Percentiles rank a stretch among this genome's conserved stretches.
Evolutionary conservation across 1,284 basidiomycete genomes (phyloP).

Genomic region (Cryptococcus deneoformans): DNA sequence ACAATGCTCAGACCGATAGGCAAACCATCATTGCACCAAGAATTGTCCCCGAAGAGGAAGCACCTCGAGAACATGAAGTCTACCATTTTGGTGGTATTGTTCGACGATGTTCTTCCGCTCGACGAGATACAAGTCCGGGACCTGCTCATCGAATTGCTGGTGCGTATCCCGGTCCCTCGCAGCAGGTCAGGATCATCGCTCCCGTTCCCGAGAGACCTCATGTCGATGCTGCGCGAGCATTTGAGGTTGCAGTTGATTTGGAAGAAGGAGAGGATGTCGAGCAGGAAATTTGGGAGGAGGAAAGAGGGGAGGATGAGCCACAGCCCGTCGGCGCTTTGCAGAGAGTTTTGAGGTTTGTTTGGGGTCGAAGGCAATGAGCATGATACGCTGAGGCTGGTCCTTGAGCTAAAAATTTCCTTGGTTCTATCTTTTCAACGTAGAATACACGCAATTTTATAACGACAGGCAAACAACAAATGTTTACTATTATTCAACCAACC

Average conservation of each 20-base stretch:
- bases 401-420: no score
- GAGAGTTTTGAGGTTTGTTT: slow-evolving; percentile 12
- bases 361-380: slow-evolving; percentile 1
- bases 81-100: neutral
- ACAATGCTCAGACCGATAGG: slow-evolving; percentile 36
- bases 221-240: slow-evolving; percentile 11
- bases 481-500: no score
- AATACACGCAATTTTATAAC: no score
- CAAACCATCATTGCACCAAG: slow-evolving; percentile 24
- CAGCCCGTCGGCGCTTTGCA: slow-evolving; percentile 11
- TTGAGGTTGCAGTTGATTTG: slow-evolving; percentile 19
- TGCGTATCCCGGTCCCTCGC: slow-evolving; percentile 10
- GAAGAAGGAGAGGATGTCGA: slow-evolving; percentile 16
- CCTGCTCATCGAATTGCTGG: slow-evolving; percentile 12
- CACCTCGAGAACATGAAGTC: neutral
- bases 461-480: no score
- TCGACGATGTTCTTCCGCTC: no score
- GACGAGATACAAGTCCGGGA: neutral
- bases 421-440: no score
- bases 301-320: slow-evolving; percentile 7
- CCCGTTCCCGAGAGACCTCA: slow-evolving; percentile 4
- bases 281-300: slow-evolving; percentile 1
- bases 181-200: neutral
- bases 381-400: no score
- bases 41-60: slow-evolving; percentile 13